Conservation (phyloP, 2,329 filamentous ascomycete genomes). For the Phoma sp. region DNA sequence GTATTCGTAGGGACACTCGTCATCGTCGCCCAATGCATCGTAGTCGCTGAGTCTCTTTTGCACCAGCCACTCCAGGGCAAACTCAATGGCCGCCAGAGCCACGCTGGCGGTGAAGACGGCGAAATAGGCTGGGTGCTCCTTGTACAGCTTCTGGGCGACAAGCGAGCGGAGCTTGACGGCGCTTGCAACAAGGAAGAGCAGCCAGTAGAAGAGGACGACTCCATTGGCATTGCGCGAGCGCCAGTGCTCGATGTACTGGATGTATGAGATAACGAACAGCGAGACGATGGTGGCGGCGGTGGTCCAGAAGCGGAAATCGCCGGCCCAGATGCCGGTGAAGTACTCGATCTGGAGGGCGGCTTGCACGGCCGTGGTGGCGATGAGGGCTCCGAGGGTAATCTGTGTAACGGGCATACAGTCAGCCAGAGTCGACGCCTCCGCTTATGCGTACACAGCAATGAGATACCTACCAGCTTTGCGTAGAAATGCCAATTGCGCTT, state of each 20-base stretch:
- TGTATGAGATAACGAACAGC: conserved; percentile 73
- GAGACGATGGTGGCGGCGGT: conserved; percentile 75
- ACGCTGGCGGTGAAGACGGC: conserved; percentile 75
- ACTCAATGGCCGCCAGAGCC: conserved; percentile 72
- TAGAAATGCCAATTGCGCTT: conserved; percentile 92
- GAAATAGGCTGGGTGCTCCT: conserved; percentile 74
- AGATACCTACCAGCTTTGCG: conserved; percentile 74
- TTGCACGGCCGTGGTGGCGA: conserved; percentile 73
- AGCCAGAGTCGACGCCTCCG: neutral
- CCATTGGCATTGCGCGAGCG: conserved; percentile 85
- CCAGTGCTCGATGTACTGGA: conserved; percentile 88
- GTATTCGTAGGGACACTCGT: conserved; percentile 83
- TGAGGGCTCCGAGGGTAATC: conserved; percentile 70
- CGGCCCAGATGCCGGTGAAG: conserved; percentile 72
- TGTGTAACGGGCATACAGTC: conserved; percentile 35
- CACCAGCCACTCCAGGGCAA: conserved; percentile 83
- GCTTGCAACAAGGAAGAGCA: conserved; percentile 79
- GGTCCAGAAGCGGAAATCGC: conserved; percentile 87
- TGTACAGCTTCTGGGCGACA: conserved; percentile 76
- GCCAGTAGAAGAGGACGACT: conserved; percentile 90
- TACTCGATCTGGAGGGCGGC: conserved; percentile 76
- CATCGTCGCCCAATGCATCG: conserved; percentile 69
- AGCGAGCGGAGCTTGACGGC: conserved; percentile 86
- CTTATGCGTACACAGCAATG: neutral
- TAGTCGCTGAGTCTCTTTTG: conserved; percentile 78